These are phyloP conservation scores for Sporothrix pseudoabietina DNA, from an alignment of 2,329 filamentous ascomycete species.

Conservation along the genomic window DNA sequence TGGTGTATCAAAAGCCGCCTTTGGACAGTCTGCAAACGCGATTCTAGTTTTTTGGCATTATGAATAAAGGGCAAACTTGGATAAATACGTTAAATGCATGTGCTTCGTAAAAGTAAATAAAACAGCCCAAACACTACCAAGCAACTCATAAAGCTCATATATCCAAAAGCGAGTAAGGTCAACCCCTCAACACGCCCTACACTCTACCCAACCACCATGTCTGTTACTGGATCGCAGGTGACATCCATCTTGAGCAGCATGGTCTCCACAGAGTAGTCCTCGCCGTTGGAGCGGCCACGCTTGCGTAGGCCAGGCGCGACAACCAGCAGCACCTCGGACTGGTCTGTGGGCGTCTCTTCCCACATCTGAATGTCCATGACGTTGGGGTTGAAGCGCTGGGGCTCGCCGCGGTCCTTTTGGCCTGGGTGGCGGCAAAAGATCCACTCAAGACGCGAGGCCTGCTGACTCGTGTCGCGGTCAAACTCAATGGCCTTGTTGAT, in stretches of 20 bases:
- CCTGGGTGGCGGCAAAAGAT: constrained; percentile 21
- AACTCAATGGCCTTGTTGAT: constrained; percentile 30
- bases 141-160: neutral
- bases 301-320: constrained; percentile 26
- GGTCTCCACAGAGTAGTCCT: constrained; percentile 27
- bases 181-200: neutral
- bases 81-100: neutral
- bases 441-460: constrained; percentile 27
- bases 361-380: constrained; percentile 24
- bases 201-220: constrained; percentile 16
- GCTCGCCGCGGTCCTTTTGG: constrained; percentile 2
- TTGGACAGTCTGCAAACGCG: neutral
- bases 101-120: neutral
- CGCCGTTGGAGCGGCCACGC: constrained; percentile 29
- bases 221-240: constrained; percentile 26
- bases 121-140: neutral
- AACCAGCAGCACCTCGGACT: constrained; percentile 24
- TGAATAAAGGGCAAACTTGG: neutral
- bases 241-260: constrained; percentile 32
- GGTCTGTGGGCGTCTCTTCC: constrained; percentile 10
- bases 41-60: neutral
- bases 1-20: neutral
- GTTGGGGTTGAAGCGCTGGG: constrained; percentile 15
- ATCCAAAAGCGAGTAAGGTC: neutral
- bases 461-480: constrained; percentile 30